Evolutionary conservation across 192 early-diverging fungal genomes (phyloP).

Genomic region (Podochytrium sp.): DNA sequence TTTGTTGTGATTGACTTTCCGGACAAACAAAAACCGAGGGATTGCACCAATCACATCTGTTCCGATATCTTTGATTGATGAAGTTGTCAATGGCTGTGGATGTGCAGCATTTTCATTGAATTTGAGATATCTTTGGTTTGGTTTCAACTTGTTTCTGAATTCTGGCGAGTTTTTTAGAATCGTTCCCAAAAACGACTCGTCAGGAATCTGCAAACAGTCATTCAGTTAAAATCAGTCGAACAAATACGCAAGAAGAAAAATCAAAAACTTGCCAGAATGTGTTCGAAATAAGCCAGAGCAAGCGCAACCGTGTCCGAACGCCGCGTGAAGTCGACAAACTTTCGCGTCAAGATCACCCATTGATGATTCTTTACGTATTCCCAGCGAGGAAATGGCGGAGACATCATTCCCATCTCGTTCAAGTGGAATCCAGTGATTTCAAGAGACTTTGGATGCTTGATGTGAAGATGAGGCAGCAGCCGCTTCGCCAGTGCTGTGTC

Average conservation of each 20-base stretch:
- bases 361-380: slow-evolving; percentile 40
- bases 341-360: slow-evolving; percentile 40
- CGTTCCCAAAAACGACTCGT: slow-evolving; percentile 39
- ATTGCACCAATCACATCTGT: neutral
- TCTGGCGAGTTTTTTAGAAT: slow-evolving; percentile 32
- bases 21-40: slow-evolving; percentile 44
- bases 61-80: neutral
- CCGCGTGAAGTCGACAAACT: slow-evolving; percentile 32
- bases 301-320: slow-evolving; percentile 18
- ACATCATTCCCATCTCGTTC: slow-evolving; percentile 28
- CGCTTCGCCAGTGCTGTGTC: slow-evolving; percentile 11
- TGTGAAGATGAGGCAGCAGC: neutral
- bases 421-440: slow-evolving; percentile 13
- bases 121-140: slow-evolving; percentile 34
- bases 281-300: slow-evolving; percentile 38
- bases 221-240: neutral
- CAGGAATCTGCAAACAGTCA: slow-evolving; percentile 28
- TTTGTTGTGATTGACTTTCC: slow-evolving; percentile 42
- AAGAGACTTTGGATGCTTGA: neutral
- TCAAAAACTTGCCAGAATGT: slow-evolving; percentile 10
- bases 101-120: slow-evolving; percentile 21
- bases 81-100: slow-evolving; percentile 20
- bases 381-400: slow-evolving; percentile 40
- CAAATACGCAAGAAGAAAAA: neutral
- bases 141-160: slow-evolving; percentile 21